Evolutionary conservation across 2,329 filamentous ascomycete genomes (phyloP), one percentile per base, ranked within the genome.

Genomic region (Cladosporium sp.): DNA sequence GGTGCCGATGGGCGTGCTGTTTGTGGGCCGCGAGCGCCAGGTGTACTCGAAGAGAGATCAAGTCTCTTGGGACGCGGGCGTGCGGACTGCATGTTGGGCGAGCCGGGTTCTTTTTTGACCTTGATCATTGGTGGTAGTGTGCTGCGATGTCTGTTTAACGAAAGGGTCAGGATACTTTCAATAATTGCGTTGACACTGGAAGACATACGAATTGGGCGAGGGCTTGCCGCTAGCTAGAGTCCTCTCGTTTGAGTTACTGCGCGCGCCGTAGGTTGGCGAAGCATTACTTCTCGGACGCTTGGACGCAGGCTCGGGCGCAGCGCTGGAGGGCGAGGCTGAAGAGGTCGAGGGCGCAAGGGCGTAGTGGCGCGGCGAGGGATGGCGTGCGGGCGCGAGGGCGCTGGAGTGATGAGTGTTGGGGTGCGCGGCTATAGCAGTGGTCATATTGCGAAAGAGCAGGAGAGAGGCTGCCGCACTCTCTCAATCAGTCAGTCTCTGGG

Each of bases 101-200:
- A 97, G 51, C 90, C 82, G 14, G 93, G 93, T 79, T 99, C 95
- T 80, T 97, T 97, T 84, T 98, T 98, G 67, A 99, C 93, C 70
- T 96, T 86, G 69, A 97, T 96, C 81, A 92, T 93, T 49, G 92
- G 91, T 67, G 84, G 80, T 55, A 80, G 75, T 60, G 84, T 78
- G 78, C 81, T 79, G 77, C 85, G 83, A 80, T 83, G 80, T 84
- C 84, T 79, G 83, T 59, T 24, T 28, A 38, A 38, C 59, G 26
- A 2, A 36, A 64, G 58, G 47, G 59, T 65, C 47, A 66, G 59
- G 44, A 47, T 14, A 47, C 6, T n/a, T 49, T 38, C 18, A 1
- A n/a, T 28, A 18, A 47, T n/a, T 18, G 47, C 26, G 5, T 14
- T 34, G 30, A 58, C 15, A 7, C 21, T 5, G 26, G n/a, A 69